phyloP scores from a whole-genome alignment of 768 basidiomycete species.

The Flagelloscypha sp. region DNA sequence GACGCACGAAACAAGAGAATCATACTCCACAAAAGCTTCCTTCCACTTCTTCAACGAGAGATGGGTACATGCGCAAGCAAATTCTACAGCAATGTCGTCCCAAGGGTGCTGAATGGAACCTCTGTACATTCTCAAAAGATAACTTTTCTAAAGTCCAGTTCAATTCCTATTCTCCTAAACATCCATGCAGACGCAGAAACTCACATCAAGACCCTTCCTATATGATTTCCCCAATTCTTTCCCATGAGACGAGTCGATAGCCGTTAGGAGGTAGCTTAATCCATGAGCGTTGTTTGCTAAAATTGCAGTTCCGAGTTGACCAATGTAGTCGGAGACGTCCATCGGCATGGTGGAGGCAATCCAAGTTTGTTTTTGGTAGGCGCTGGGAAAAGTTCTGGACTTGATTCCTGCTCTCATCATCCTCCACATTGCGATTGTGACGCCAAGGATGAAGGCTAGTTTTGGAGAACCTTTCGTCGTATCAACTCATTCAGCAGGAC shows the following conservation, averaged over 20 bases:
- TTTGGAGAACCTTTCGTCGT: too few species aligned
- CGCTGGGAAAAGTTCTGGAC: background rate
- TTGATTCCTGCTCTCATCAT: too few species aligned
- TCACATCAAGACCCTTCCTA: too few species aligned
- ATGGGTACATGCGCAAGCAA: constrained; percentile 67
- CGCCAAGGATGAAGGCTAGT: too few species aligned
- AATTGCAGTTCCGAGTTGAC: constrained; percentile 54
- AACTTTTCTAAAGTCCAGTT: too few species aligned
- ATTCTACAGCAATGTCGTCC: constrained; percentile 82
- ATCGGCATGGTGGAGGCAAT: constrained; percentile 21
- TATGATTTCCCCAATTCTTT: constrained; percentile 69
- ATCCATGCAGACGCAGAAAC: too few species aligned
- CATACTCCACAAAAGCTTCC: constrained; percentile 79
- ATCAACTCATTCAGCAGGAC: background rate
- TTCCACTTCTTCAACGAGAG: constrained; percentile 55
- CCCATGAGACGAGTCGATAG: constrained; percentile 70
- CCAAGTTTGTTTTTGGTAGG: background rate
- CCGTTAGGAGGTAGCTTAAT: constrained; percentile 65
- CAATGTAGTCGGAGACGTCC: constrained; percentile 52
- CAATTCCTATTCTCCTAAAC: too few species aligned
- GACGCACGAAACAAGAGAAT: constrained; percentile 66
- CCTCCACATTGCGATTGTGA: too few species aligned
- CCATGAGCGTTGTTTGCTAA: constrained; percentile 56
- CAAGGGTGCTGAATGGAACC: constrained; percentile 66
- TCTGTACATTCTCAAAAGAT: constrained; percentile 45